Percentiles rank a stretch among this genome's conserved stretches.
Conservation (phyloP, 805 yeast species). For the Spathaspora passalidarum region DNA sequence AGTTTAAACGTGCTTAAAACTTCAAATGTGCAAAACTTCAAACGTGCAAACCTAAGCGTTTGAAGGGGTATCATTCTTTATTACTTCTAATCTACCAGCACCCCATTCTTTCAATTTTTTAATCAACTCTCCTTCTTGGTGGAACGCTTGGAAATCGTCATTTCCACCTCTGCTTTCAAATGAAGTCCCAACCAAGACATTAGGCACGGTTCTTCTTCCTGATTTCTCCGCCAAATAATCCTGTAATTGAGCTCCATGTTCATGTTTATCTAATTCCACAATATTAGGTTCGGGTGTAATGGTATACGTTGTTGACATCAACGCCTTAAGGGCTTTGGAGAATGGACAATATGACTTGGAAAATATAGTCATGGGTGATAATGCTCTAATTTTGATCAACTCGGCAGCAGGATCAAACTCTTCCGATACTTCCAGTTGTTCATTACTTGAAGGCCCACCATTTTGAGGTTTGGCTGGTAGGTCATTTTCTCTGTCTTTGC, state of each 20-base stretch:
- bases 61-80: slow-evolving; percentile 55
- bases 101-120: slow-evolving; percentile 62
- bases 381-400: slow-evolving; percentile 51
- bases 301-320: slow-evolving; percentile 60
- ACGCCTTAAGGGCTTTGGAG: slow-evolving; percentile 65
- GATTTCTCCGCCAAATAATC: slow-evolving; percentile 62
- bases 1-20: neutral
- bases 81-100: slow-evolving; percentile 46
- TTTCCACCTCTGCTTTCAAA: slow-evolving; percentile 75
- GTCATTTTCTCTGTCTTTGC: slow-evolving; percentile 14
- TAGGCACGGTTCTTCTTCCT: slow-evolving; percentile 89
- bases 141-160: slow-evolving; percentile 71
- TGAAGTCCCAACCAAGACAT: slow-evolving; percentile 68
- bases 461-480: slow-evolving; percentile 1
- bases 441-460: slow-evolving; percentile 4
- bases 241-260: slow-evolving; percentile 74
- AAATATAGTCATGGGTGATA: slow-evolving; percentile 66
- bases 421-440: slow-evolving; percentile 9
- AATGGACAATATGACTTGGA: slow-evolving; percentile 67
- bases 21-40: neutral
- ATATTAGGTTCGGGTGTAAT: slow-evolving; percentile 70
- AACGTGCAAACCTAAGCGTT: no score
- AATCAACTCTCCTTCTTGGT: slow-evolving; percentile 53
- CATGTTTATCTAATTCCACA: slow-evolving; percentile 81
- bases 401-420: slow-evolving; percentile 27